Base-by-base conservation (phyloP, 2,329 filamentous ascomycete species). In the Zopfia rhizophila region DNA sequence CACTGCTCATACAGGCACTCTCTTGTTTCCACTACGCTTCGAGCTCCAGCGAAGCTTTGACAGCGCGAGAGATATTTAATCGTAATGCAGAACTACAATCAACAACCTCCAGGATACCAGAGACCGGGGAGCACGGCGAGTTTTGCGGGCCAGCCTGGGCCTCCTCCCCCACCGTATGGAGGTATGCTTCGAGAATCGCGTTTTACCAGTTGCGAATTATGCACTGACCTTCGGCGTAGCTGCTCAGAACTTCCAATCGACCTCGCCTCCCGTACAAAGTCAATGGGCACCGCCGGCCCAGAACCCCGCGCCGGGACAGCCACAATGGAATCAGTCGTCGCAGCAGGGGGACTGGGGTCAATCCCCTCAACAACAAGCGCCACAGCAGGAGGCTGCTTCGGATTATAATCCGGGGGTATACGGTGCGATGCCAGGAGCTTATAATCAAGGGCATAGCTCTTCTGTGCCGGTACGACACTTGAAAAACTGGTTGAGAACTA, bases 361-460 rank as follows among this genome's bases (percentile, higher is more conserved):
- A 19, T 17, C 24, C 8, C 46, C 39, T 18, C 43, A 52, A 41
- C 56, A 49, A 37, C 30, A 23, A 38, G 46, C 42, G 41, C 35
- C 14, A 30, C 32, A 23, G 32, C 49, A 63, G 28, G 61, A 58
- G 37, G 47, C 42, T 21, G 48, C 48, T 1, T 53, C 55, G 31
- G 63, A 60, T 14, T 66, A 70, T 53, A 65, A 69, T 24, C 65
- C 65, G n/a, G 57, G 58, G 4, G 56, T 53, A n/a, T 70, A 69
- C 57, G 64, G 67, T 8, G 59, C 53, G 12, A 66, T 69, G 61
- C 55, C 64, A 18, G 64, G 65, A 8, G 56, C 43, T 10, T 57
- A 62, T 39, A 31, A 37, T 21, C 56, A 60, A 24, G 49, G 35
- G 38, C 55, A 58, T 6, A 12, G 37, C 28, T 21, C 36, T 14